Evolutionary conservation across 495 filamentous ascomycete genomes (phyloP).

Genomic region (Letharia columbiana): DNA sequence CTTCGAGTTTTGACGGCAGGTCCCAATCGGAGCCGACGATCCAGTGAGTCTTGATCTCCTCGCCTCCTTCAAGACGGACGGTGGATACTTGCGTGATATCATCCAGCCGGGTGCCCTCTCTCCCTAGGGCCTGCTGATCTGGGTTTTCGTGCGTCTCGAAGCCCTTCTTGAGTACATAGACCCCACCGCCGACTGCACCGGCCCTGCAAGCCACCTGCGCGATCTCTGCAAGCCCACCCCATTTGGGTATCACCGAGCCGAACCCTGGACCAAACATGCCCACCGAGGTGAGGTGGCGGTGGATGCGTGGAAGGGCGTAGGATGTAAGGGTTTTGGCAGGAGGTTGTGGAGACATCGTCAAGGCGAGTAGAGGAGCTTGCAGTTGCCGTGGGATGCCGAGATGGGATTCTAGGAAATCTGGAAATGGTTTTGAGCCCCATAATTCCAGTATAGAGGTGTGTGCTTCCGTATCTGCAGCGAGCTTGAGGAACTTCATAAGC

Average conservation of each 20-base stretch:
- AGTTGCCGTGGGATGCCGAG: slow-evolving; percentile 67
- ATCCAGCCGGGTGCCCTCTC: not conserved
- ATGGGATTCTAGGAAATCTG: slow-evolving; percentile 54
- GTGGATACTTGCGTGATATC: not conserved
- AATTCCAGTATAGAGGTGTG: slow-evolving; percentile 31
- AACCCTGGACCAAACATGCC: slow-evolving; percentile 82
- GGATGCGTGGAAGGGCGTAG: slow-evolving; percentile 58
- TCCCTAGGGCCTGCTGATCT: slow-evolving; percentile 15
- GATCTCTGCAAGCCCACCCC: slow-evolving; percentile 88
- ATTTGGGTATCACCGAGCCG: slow-evolving; percentile 77
- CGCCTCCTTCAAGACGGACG: slow-evolving; percentile 48
- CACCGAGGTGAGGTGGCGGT: slow-evolving; percentile 76
- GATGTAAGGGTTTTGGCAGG: slow-evolving; percentile 50
- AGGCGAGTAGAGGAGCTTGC: slow-evolving; percentile 63
- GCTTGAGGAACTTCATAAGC: slow-evolving; percentile 83
- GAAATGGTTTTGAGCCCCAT: slow-evolving; percentile 38
- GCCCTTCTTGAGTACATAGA: slow-evolving; percentile 75
- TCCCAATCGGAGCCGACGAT: slow-evolving; percentile 46
- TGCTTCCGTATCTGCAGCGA: slow-evolving; percentile 53
- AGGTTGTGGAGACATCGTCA: slow-evolving; percentile 62
- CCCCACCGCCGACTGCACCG: slow-evolving; percentile 80
- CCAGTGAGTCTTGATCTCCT: slow-evolving; percentile 47
- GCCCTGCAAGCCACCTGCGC: slow-evolving; percentile 88
- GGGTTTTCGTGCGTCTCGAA: slow-evolving; percentile 36
- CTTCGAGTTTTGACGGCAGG: slow-evolving; percentile 25